A percentile compares a stretch with the other conserved stretches of the same genome.
phyloP scores from a whole-genome alignment of 371 early-diverging fungal genomes.

The Circinella minor region DNA sequence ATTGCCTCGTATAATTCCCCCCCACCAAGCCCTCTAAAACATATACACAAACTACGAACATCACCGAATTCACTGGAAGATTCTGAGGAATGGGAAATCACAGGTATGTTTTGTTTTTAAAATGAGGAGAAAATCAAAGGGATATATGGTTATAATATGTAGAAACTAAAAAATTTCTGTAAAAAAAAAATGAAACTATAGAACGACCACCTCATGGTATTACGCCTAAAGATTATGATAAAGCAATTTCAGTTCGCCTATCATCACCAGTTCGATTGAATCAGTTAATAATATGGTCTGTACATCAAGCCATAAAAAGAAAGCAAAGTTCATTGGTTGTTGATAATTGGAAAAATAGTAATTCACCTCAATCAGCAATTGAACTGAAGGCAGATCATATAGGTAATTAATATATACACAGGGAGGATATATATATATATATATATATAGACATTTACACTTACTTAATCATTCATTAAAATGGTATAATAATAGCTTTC shows the following conservation, averaged over 20 bases:
- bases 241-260: background rate
- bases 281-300: slow-evolving; percentile 4
- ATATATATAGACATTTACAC: no score
- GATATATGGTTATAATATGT: background rate
- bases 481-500: background rate
- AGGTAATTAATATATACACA: background rate
- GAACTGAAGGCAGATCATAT: background rate
- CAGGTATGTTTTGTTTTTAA: background rate
- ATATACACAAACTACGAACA: background rate
- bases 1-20: background rate
- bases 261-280: background rate
- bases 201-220: background rate
- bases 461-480: background rate
- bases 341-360: no score
- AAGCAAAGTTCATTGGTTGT: background rate
- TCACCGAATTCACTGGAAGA: background rate
- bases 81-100: background rate
- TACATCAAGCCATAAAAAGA: background rate
- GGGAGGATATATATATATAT: no score
- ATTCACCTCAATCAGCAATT: background rate
- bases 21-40: background rate
- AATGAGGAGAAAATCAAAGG: no score
- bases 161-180: background rate
- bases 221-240: background rate
- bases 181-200: background rate